Percentiles rank a stretch among this genome's conserved stretches.
phyloP scores from a whole-genome alignment of 805 yeast genomes.

The Kodamaea hsintzibuensis region DNA sequence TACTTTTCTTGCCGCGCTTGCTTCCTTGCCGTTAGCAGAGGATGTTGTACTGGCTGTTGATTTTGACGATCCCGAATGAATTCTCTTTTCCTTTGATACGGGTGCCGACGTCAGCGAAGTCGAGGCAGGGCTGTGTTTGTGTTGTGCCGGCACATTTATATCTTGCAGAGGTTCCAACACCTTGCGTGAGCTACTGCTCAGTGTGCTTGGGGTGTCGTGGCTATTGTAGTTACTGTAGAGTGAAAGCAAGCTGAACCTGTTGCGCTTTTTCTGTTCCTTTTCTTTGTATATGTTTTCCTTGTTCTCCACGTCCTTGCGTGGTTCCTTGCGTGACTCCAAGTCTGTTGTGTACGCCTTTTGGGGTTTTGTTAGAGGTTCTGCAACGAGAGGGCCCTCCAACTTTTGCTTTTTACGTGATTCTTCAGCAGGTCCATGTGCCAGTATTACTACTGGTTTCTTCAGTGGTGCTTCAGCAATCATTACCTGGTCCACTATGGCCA shows the following conservation, averaged over 20 bases:
- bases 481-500: constrained; percentile 7
- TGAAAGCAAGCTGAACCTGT: constrained; percentile 45
- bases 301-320: constrained; percentile 14
- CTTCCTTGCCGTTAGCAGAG: constrained; percentile 48
- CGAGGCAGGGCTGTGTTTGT: constrained; percentile 4
- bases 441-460: constrained; percentile 9
- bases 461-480: constrained; percentile 10
- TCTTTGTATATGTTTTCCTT: constrained; percentile 28
- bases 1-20: constrained; percentile 75
- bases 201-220: constrained; percentile 9
- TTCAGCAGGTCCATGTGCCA: neutral
- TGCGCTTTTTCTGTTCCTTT: constrained; percentile 33
- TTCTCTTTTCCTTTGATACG: constrained; percentile 21
- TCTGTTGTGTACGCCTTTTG: neutral
- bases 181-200: constrained; percentile 20
- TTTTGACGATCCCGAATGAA: constrained; percentile 33
- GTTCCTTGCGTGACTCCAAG: constrained; percentile 1
- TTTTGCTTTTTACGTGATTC: constrained; percentile 3
- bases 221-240: constrained; percentile 39
- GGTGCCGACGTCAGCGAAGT: constrained; percentile 2
- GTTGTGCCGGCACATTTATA: constrained; percentile 18
- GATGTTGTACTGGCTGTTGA: constrained; percentile 24
- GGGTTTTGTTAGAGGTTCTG: constrained; percentile 1
- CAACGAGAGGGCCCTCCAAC: constrained; percentile 5
- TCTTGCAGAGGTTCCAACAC: constrained; percentile 36